Base-by-base conservation (phyloP, 345 rosid species). In the Dipteronia dyeriana region DNA sequence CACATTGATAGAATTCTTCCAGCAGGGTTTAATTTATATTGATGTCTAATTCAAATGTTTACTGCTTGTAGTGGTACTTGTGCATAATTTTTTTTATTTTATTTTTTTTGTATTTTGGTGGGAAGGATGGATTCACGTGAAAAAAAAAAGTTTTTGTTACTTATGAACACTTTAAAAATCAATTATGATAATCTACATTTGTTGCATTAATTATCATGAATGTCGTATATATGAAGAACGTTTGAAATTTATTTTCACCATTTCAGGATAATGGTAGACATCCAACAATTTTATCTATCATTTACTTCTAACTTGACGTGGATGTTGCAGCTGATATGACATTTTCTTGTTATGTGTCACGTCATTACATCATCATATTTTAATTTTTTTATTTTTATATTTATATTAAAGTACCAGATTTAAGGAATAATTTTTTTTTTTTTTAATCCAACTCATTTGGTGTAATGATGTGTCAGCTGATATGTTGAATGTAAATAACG, bases 51-150 rank as follows among this genome's bases (percentile, higher is more conserved):
- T 43, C 10, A 62, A 39, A 39, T 38, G 23, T 45, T 16, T 61
- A 5, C 43, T 61, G 2, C 43, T 20, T 41, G 88, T 6, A 66
- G 45, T 66, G 9, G 29, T 34, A 7, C 22, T 9, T 66, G 1
- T 31, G 22, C 39, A 51, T 4, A 39, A 19, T 17, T 19, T 23
- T 45, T 63, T 11, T 45, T 26, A n/a, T n/a, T n/a, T n/a, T n/a
- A n/a, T n/a, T n/a, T n/a, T 63, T 11, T 45, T 26, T 63, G 70
- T 7, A 17, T 45, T 63, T 91, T 45, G 9, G 85, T 83, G 97
- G 45, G 43, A 16, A 47, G 29, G 19, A 47, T 29, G 45, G 62
- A 25, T 74, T 2, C 47, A 26, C 53, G 16, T 62, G 76, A 6
- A 34, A 10, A 34, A 10, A 95, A 75, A 16, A n/a, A 29, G 20